Evolutionary conservation across 768 basidiomycete genomes (phyloP), one percentile per base, ranked within the genome.

Genomic region (Termitomyces sp.): DNA sequence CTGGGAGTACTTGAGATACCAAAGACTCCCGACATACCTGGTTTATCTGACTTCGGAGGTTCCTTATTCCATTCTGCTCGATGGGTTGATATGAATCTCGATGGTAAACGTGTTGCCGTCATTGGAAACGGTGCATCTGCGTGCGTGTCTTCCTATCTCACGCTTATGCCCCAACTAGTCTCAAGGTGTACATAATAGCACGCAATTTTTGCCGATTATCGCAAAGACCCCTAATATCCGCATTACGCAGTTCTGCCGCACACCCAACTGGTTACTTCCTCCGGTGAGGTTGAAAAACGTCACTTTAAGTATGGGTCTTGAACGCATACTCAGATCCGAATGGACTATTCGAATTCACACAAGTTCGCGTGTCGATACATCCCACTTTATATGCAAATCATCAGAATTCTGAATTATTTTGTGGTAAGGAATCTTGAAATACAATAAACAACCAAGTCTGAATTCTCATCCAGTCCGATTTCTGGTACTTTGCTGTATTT

Each of bases 111-210:
- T 10, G 76, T 87, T 6, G 84, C 78, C 1, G 78, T 87, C 5
- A 75, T 86, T 58, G 86, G 84, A 9, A 84, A 82, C 60, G 85
- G 81, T 1, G 75, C 76, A 39, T 80, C 81, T 32, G 82, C 77
- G 76, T 83, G 61, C 46, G 75, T 70, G 46, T 26, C 18, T n/a
- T 46, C 18, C 61, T 18, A 63, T 53, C 51, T 36, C 52, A n/a
- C n/a, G n/a, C n/a, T n/a, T n/a, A 22, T 32, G 47, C 14, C 10
- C 26, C 12, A 2, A 32, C 31, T 27, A 24, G n/a, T 18, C 56
- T 18, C 22, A n/a, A 36, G 22, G 3, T 41, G 20, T 34, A 9
- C 8, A 39, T 12, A 14, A 53, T 61, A 83, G 84, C 8, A 75
- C 79, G 3, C 84, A 87, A 63, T 74, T 82, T 53, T 61, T 82